Base-by-base conservation (phyloP, 345 rosid genomes). In the Dipteronia sinensis region DNA sequence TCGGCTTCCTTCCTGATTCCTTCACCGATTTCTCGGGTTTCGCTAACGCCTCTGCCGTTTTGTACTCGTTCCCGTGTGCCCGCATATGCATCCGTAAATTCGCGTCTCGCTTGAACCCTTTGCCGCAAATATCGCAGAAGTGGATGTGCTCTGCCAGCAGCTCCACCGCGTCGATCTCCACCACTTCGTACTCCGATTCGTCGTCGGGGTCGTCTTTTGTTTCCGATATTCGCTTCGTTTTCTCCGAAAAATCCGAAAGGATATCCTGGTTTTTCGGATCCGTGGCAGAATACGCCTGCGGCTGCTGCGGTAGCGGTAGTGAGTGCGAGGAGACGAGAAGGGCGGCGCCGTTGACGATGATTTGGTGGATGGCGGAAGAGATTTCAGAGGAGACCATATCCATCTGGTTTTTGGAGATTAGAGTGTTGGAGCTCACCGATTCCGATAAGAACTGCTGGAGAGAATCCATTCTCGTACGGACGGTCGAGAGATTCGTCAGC, bases 71-170 rank as follows among this genome's bases (percentile, higher is more conserved):
- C 11, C 97, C 94, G 65, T 92, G 94, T 5, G 97, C 97, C 3
- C 94, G 82, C 97, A 92, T 92, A 79, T 92, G 97, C 97, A 92
- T 92, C 68, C 94, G 77, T 56, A 92, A 69, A 81, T 92, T 92
- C 25, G 97, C 94, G 58, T 92, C 96, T 10, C 94, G 84, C 83
- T 87, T 92, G 87, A 92, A 92, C 34, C 96, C 92, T 76, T 92
- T 90, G 15, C 96, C 94, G 64, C 94, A 92, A 19, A 92, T 77
- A 61, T 90, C 91, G 62, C 97, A 90, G 82, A 89, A 87, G 73
- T 92, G 97, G 53, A 84, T 84, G 64, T 90, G 90, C 79, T 92
- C 90, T 1, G 93, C 89, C 19, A 90, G 80, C 44, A 92, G 72
- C 85, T 90, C 91, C 16, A 88, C 91, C 46, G 93, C 83, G 59